These are phyloP conservation scores for Boletus fagicola DNA, from an alignment of 768 basidiomycete genomes.

Conservation along the genomic window DNA sequence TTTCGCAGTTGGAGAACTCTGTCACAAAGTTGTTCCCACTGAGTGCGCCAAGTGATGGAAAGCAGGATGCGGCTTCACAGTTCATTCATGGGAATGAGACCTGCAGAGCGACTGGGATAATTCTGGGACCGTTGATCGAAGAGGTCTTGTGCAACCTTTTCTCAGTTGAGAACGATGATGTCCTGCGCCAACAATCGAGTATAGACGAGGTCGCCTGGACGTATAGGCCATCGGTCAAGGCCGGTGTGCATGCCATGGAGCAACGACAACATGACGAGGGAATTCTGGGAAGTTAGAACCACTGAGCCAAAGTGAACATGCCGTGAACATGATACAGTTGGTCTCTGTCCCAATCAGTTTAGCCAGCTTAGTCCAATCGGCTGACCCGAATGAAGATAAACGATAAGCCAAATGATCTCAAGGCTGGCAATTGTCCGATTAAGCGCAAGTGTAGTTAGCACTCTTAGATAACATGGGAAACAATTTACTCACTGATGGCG, in stretches of 20 bases:
- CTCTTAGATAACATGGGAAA: neutral
- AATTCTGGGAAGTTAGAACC: neutral
- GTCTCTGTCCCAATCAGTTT: neutral
- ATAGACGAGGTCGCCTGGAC: slow-evolving; percentile 23
- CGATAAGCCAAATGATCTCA: too few relatives aligned
- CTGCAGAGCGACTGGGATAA: slow-evolving; percentile 26
- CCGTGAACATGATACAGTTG: slow-evolving; percentile 2
- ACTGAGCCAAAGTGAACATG: neutral
- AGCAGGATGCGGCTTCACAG: slow-evolving; percentile 12
- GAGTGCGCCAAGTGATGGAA: neutral
- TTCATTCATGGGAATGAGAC: slow-evolving; percentile 15
- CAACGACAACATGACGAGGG: slow-evolving; percentile 4
- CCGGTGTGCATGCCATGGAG: neutral
- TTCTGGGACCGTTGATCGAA: slow-evolving; percentile 22
- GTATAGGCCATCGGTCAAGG: neutral
- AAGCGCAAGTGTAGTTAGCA: neutral
- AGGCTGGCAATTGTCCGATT: neutral
- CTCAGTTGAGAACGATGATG: slow-evolving; percentile 27
- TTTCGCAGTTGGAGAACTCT: slow-evolving; percentile 35
- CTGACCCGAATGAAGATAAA: too few relatives aligned
- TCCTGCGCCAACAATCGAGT: slow-evolving; percentile 24
- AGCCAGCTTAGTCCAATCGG: neutral
- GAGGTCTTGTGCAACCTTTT: slow-evolving; percentile 25
- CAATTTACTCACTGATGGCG: neutral
- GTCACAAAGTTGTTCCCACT: slow-evolving; percentile 19